Conservation (phyloP, 257 asterid genomes). For the Ophiorrhiza pumila region DNA sequence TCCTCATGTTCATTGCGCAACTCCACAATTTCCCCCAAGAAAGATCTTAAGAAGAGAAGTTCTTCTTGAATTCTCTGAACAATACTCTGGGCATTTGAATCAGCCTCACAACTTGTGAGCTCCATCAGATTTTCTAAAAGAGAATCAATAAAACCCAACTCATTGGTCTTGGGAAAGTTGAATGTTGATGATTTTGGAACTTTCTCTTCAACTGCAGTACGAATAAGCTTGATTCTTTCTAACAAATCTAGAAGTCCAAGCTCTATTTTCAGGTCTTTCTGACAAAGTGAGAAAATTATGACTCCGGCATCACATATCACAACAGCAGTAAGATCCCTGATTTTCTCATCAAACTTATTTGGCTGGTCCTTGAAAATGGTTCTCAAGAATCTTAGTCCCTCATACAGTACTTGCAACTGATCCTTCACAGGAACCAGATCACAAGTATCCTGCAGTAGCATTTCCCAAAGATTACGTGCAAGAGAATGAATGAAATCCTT, state of each 20-base stretch:
- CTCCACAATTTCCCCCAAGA: not conserved
- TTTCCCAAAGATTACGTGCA: not conserved
- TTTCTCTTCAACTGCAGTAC: not conserved
- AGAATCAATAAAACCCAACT: not conserved
- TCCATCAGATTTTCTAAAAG: conserved; percentile 5
- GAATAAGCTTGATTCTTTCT: not conserved
- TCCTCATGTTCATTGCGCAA: not conserved
- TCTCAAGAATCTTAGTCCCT: not conserved
- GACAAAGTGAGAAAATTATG: not conserved
- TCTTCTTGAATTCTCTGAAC: not conserved
- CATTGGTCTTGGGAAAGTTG: not conserved
- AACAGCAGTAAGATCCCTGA: not conserved
- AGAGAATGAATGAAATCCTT: not conserved
- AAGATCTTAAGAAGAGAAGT: not conserved
- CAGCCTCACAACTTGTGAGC: too few species aligned
- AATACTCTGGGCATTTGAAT: not conserved
- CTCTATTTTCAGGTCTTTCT: not conserved
- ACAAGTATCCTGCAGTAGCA: not conserved
- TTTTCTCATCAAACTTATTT: not conserved
- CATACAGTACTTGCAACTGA: not conserved
- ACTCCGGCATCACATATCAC: not conserved
- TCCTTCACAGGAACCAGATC: not conserved
- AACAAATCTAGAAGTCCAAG: not conserved
- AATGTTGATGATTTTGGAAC: not conserved
- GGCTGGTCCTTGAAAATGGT: not conserved